Evolutionary conservation across 192 early-diverging fungal genomes (phyloP), one percentile per base, ranked within the genome.

Genomic region (Podila horticola): DNA sequence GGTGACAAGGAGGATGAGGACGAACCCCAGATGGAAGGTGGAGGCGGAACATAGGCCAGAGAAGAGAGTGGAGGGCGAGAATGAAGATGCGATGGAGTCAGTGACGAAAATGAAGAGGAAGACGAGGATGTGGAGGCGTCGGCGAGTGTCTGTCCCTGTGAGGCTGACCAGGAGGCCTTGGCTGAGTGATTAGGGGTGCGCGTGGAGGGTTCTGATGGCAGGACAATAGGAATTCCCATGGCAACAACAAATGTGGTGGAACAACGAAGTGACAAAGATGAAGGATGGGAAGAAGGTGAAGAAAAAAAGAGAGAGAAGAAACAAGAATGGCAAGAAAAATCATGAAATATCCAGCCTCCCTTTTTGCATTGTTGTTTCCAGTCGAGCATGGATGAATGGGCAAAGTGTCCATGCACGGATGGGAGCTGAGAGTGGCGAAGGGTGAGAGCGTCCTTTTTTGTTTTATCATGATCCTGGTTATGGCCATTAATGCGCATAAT

Each of bases 151-250:
- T n/a, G 22, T 4, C 24, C 52, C 12, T 55, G 52, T 9, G 22
- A 8, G 11, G 52, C 52, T 45, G 75, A 68, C 76, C 64, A 79
- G 6, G 76, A 79, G 5, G 76, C 64, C 34, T 72, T 79, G 29
- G 76, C 70, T 33, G 76, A 67, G 60, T 79, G 76, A n/a, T 17
- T 29, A 0, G 66, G 64, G 20, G 20, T 28, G 13, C 51, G 15
- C 6, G 70, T 64, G 13, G 64, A 17, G 17, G 71, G 64, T 31
- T 55, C 52, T 28, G 60, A 36, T 19, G 66, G 62, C 10, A 69
- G 57, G 5, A 68, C 31, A 30, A 81, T 65, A n/a, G 77, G 77
- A 34, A 81, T 67, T n/a, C 77, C 77, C 77, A 81, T 81, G 24
- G 20, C 29, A 31, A 22, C n/a, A 50, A 55, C 36, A n/a, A 28